A percentile compares a stretch with the other conserved stretches of the same genome.
Conservation (phyloP, 176 grass and related monocot species). For the Cenchrus fungigraminus region DNA sequence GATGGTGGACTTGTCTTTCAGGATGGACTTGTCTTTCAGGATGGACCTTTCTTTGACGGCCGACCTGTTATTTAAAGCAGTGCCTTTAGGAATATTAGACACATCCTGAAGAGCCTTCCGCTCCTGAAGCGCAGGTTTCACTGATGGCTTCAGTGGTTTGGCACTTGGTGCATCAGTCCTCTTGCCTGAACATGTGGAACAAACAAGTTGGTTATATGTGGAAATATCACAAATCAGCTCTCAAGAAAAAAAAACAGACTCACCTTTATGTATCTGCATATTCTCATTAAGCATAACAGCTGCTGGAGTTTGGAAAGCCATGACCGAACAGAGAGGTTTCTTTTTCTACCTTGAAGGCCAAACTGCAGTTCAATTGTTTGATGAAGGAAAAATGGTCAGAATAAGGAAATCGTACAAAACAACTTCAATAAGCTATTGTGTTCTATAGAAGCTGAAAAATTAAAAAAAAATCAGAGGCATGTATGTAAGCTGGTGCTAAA, state of each 20-base stretch:
- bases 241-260: background rate
- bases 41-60: conserved; percentile 29
- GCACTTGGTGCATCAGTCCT: conserved; percentile 48
- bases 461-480: background rate
- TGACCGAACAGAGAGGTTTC: conserved; percentile 39
- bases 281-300: conserved; percentile 64
- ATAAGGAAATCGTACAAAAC: background rate
- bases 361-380: background rate
- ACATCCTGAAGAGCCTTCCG: conserved; percentile 46
- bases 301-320: conserved; percentile 57
- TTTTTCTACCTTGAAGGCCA: conserved; percentile 20
- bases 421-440: background rate
- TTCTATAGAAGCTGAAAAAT: background rate
- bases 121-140: conserved; percentile 45
- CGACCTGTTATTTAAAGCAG: conserved; percentile 48
- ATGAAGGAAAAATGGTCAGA: conserved; percentile 19
- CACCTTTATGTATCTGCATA: conserved; percentile 51
- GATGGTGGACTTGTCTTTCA: conserved; percentile 21
- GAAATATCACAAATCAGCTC: conserved; percentile 5
- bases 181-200: conserved; percentile 44
- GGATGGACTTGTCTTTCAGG: background rate
- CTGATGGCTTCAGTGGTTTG: conserved; percentile 57
- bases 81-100: conserved; percentile 9
- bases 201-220: background rate
- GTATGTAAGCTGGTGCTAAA: background rate